Evolutionary conservation across 768 basidiomycete genomes (phyloP).

Genomic region (Naganishia onofrii): DNA sequence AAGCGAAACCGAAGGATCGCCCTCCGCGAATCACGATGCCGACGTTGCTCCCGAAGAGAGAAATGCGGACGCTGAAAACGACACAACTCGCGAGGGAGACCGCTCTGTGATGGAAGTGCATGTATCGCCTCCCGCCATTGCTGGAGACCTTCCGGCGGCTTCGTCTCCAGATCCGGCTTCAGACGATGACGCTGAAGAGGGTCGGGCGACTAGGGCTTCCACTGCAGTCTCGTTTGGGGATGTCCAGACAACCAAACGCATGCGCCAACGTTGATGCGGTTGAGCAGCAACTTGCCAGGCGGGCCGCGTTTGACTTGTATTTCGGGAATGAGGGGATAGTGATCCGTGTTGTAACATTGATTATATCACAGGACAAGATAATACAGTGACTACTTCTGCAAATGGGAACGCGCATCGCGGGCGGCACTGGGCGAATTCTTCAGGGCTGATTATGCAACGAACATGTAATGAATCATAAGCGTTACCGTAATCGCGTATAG

Average conservation of each 20-base stretch:
- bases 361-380: too few relatives aligned
- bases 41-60: slow-evolving; percentile 44
- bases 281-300: too few relatives aligned
- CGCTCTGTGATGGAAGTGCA: background rate
- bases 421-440: too few relatives aligned
- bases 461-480: too few relatives aligned
- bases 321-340: too few relatives aligned
- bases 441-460: too few relatives aligned
- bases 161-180: background rate
- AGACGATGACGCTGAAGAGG: background rate
- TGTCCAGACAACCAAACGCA: slow-evolving; percentile 14
- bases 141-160: background rate
- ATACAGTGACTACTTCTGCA: too few relatives aligned
- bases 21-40: background rate
- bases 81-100: background rate
- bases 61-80: slow-evolving; percentile 29
- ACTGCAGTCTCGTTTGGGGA: slow-evolving; percentile 22
- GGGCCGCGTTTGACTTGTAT: too few relatives aligned
- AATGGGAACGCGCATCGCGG: too few relatives aligned
- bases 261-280: slow-evolving; percentile 9
- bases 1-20: background rate
- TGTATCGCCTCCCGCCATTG: background rate
- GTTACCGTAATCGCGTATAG: too few relatives aligned
- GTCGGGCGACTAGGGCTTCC: background rate
- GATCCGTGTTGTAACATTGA: too few relatives aligned